Evolutionary conservation across 2,329 filamentous ascomycete species (phyloP), one percentile per base, ranked within the genome.

Genomic region (Zymoseptoria tritici): DNA sequence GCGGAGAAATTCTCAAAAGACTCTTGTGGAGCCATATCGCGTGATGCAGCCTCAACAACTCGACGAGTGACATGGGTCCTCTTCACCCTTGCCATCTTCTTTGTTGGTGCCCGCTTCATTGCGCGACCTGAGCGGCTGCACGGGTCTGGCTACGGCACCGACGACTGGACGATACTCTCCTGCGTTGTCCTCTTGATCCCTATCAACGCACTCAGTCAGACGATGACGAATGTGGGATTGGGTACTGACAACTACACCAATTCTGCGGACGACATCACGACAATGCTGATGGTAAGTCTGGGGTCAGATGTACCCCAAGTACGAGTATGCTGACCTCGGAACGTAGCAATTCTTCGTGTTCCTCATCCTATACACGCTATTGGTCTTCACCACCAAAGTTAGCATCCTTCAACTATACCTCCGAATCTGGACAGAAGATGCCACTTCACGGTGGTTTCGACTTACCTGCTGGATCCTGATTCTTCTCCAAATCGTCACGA

Each of bases 381-480:
- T 65, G 8, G 58, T 65, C 16, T 60, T 65, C 60, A 55, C 62
- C 51, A 61, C 64, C 42, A 65, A 64, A 42, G 56, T 65, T 20
- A 62, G 59, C 1, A 64, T 64, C n/a, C 42, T 64, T 5, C 62
- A 64, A 49, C 54, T 64, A 7, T 65, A 65, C 46, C 57, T 65
- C 3, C 62, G 64, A 9, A 65, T 65, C 50, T 65, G 64, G 64
- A 62, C 58, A 3, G 57, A 58, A n/a, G 60, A 60, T 21, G 62
- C 64, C 11, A 54, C 58, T 3, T 62, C 62, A 4, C 53, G 57
- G 24, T 65, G 64, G 64, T 65, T 65, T 26, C 62, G 64, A 9
- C 57, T 60, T 29, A 52, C 59, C 8, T 62, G 62, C 53, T 64
- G 62, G 60, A 54, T 62, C 4, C 53, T 62, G 22, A 58, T 65